Evolutionary conservation across 2,329 filamentous ascomycete species (phyloP).

Genomic region (Arthrobotrys musiformis): DNA sequence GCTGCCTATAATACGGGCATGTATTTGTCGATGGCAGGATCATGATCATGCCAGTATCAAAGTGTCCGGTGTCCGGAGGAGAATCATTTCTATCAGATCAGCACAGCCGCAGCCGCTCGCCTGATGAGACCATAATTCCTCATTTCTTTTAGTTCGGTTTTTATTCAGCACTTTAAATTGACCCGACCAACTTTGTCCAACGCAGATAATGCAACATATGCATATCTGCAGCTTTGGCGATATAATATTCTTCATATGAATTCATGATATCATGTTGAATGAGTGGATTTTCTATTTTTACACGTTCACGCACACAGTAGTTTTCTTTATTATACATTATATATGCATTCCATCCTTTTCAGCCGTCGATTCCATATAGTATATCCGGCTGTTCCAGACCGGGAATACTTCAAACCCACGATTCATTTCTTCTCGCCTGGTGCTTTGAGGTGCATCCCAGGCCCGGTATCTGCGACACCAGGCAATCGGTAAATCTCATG

Average conservation of each 20-base stretch:
- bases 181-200: background rate
- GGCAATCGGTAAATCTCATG: background rate
- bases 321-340: background rate
- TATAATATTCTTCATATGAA: no score
- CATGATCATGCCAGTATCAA: constrained; percentile 20
- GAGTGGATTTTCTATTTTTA: background rate
- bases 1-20: background rate
- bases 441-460: background rate
- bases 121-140: constrained; percentile 1
- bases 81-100: constrained; percentile 14
- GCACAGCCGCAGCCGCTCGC: constrained; percentile 18
- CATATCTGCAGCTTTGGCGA: no score
- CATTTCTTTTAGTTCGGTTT: constrained; percentile 4
- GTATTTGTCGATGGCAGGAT: background rate
- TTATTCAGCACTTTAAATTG: constrained; percentile 4
- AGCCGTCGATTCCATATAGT: background rate
- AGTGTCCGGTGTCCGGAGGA: constrained; percentile 7
- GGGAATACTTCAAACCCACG: background rate
- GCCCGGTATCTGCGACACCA: constrained; percentile 9
- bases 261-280: background rate
- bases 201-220: constrained; percentile 10
- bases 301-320: background rate
- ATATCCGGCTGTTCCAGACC: background rate
- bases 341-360: background rate
- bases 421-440: constrained; percentile 1